Evolutionary conservation across 2,329 filamentous ascomycete species (phyloP).

Genomic region (Blumeriella jaapii): DNA sequence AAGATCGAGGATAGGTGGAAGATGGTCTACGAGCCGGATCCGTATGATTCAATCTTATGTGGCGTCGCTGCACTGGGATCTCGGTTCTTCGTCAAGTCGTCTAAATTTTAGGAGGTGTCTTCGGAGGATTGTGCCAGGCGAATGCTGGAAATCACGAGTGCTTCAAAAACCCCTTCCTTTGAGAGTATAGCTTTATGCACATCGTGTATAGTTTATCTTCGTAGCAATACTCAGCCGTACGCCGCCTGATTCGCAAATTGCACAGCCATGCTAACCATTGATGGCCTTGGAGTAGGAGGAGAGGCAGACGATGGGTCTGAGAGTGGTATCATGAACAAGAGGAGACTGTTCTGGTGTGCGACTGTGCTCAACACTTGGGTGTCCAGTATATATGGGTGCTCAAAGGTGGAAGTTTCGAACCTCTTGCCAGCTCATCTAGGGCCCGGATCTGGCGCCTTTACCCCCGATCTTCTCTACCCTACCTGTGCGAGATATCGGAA

Average conservation of each 20-base stretch:
- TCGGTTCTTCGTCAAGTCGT: slow-evolving; percentile 1
- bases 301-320: slow-evolving; percentile 3
- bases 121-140: slow-evolving; percentile 3
- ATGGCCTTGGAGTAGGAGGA: slow-evolving; percentile 1
- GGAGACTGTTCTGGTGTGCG: slow-evolving; percentile 4
- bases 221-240: slow-evolving; percentile 4
- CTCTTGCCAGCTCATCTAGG: not conserved
- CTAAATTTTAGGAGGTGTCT: slow-evolving; percentile 1
- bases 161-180: slow-evolving; percentile 2
- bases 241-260: slow-evolving; percentile 5
- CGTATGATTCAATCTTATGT: slow-evolving; percentile 4
- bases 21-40: slow-evolving; percentile 3
- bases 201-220: slow-evolving; percentile 2
- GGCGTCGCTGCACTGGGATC: slow-evolving; percentile 5
- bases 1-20: slow-evolving; percentile 4
- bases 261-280: slow-evolving; percentile 5
- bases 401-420: slow-evolving; percentile 3
- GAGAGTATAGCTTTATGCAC: slow-evolving; percentile 4
- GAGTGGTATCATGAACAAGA: not conserved
- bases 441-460: slow-evolving; percentile 3
- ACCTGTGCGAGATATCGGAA: slow-evolving; percentile 3
- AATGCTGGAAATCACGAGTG: slow-evolving; percentile 6
- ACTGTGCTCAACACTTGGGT: slow-evolving; percentile 6
- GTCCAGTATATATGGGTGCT: slow-evolving; percentile 3
- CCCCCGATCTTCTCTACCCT: slow-evolving; percentile 3